Evolutionary conservation across 2,329 filamentous ascomycete genomes (phyloP), one percentile per base, ranked within the genome.

Genomic region (Ambrosiella beaveri): DNA sequence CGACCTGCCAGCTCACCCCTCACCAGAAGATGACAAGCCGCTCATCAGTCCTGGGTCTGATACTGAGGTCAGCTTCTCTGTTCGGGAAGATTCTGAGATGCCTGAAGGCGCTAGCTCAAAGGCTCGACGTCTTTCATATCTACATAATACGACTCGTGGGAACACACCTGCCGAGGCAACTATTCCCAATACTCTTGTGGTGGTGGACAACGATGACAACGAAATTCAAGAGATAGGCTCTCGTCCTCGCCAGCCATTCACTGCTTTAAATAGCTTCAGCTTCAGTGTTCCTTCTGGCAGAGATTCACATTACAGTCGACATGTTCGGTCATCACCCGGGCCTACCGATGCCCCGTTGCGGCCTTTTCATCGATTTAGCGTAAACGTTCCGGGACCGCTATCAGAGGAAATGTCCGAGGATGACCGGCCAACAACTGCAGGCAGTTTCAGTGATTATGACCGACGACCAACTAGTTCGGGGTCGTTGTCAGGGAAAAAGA

Each of bases 101-200:
- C 52, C 52, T 3, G 12, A 13, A 41, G 35, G 15, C 49, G 17
- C n/a, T 9, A 19, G 19, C 15, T 54, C 37, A 17, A 54, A 54
- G n/a, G 52, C 38, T 15, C n/a, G n/a, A 7, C 52, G 52, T 9
- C 15, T 54, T n/a, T 54, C 52, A 12, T 54, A 54, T 54, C 27
- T 54, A 8, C 52, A 54, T 9, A 41, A 54, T n/a, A 54, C 52
- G 38, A 37, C 52, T 9, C 52, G 52, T 40, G 52, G 52, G 12
- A 54, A 37, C 9, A 54, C 52, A 39, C 52, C 52, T 15, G 38
- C 41, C 4, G 41, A 40, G 6, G 38, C 11, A 2, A 27, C 52
- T 12, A 6, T 54, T 13, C n/a, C 52, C 11, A 38, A 27, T 6
- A 12, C 37, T 7, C 19, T n/a, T 2, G n/a, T 39, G 4, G 19